Evolutionary conservation across 306 rosid genomes (phyloP), one percentile per base, ranked within the genome.

Genomic region (Begonia loranthoides): DNA sequence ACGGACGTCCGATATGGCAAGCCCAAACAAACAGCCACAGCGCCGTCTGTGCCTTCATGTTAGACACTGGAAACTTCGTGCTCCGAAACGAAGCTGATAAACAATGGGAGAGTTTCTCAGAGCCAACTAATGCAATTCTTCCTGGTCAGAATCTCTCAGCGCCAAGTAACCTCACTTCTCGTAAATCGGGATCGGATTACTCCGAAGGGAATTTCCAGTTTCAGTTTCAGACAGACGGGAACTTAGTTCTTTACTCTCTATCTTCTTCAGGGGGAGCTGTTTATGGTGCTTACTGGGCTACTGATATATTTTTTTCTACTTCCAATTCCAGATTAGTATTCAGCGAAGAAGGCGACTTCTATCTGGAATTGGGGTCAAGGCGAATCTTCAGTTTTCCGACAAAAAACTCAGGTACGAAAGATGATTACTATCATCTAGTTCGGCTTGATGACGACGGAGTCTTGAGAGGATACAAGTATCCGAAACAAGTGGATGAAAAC

Each of bases 61-160:
- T 58, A 12, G 69, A 82, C 38, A 64, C 68, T 1, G 75, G 92
- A 9, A 82, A 75, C 61, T 63, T 82, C 36, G 65, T 68, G 39
- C 70, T 82, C 19, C n/a, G 54, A 17, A 70, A 59, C 39, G 17
- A 14, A 3, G 17, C 10, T 2, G 49, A 9, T 15, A 55, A 38
- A 0, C 36, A 19, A 15, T 82, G 85, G 85, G 74, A 82, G 72
- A 75, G 70, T 45, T 82, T 78, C 60, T 11, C 38, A 17, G 1
- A 51, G 38, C 76, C 65, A 8, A 60, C 49, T 0, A 72, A 82
- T 15, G 78, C 78, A 17, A 14, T 78, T 40, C 60, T 82, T 58
- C 92, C 86, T 2, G 54, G 68, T 5, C 86, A 82, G 22, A 46
- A 38, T 6, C 6, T 77, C 15, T 57, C 47, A 19, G 36, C n/a